Conservation (phyloP, 2,329 filamentous ascomycete species). For the Alternaria atra region DNA sequence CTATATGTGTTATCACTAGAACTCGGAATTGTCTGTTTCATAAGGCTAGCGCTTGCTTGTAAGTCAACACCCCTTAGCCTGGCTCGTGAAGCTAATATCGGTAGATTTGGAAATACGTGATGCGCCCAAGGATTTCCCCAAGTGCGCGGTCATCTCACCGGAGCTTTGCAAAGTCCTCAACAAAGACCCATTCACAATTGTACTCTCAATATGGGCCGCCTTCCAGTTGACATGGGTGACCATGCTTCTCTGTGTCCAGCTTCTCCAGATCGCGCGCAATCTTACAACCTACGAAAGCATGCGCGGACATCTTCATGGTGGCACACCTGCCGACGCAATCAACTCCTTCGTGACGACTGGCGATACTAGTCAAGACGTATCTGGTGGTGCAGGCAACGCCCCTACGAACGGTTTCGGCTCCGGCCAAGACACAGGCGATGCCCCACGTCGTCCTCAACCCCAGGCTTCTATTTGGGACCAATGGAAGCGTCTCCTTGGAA, state of each 20-base stretch:
- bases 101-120: constrained; percentile 71
- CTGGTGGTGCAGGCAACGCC: constrained; percentile 31
- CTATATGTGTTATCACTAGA: constrained; percentile 85
- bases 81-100: constrained; percentile 35
- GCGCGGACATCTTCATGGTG: constrained; percentile 74
- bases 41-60: constrained; percentile 79
- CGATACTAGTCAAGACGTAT: constrained; percentile 67
- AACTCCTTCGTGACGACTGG: constrained; percentile 80
- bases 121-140: constrained; percentile 51
- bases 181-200: constrained; percentile 82
- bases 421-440: constrained; percentile 62
- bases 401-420: constrained; percentile 67
- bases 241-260: constrained; percentile 96
- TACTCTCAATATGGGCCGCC: constrained; percentile 79
- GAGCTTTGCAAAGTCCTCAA: constrained; percentile 78
- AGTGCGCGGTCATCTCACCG: constrained; percentile 80
- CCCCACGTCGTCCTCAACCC: constrained; percentile 55
- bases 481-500: constrained; percentile 84
- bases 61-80: constrained; percentile 45
- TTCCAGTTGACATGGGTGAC: constrained; percentile 93
- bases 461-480: constrained; percentile 75
- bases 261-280: constrained; percentile 89
- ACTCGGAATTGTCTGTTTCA: constrained; percentile 74
- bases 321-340: constrained; percentile 66
- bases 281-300: constrained; percentile 98